These are phyloP conservation scores for Basidiobolus meristosporus DNA, from an alignment of 371 early-diverging fungal species.

Conservation along the genomic window DNA sequence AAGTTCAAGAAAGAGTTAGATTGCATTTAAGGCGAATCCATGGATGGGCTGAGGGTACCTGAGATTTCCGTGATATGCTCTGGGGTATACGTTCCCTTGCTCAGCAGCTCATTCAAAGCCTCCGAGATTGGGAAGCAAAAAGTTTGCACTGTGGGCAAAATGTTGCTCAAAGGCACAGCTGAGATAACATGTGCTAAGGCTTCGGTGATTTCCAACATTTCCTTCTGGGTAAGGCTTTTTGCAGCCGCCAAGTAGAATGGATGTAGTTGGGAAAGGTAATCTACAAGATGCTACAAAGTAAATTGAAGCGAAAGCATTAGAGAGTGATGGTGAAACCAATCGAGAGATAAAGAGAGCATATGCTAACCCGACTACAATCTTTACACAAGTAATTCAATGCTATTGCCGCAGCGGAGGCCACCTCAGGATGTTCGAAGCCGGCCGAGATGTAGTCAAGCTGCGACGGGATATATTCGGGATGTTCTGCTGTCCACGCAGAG, in stretches of 20 bases:
- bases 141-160: constrained; percentile 43
- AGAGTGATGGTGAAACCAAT: neutral
- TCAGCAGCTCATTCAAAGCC: constrained; percentile 20
- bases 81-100: constrained; percentile 11
- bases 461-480: constrained; percentile 74
- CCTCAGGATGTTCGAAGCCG: constrained; percentile 77
- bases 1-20: constrained; percentile 1
- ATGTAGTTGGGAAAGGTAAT: constrained; percentile 55
- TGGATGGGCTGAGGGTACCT: constrained; percentile 16
- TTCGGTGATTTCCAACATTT: constrained; percentile 64
- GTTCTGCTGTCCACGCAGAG: constrained; percentile 74
- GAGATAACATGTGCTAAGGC: constrained; percentile 77
- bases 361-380: constrained; percentile 61
- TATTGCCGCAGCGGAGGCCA: constrained; percentile 71
- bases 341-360: too few species aligned
- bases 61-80: constrained; percentile 13
- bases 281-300: constrained; percentile 31
- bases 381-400: constrained; percentile 77
- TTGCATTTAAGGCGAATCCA: neutral
- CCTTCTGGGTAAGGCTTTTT: constrained; percentile 37
- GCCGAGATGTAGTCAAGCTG: constrained; percentile 72
- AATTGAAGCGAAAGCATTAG: neutral
- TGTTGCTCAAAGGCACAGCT: constrained; percentile 36
- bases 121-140: constrained; percentile 75
- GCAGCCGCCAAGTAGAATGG: constrained; percentile 49